Evolutionary conservation across 306 rosid species (phyloP).

Genomic region (Mucuna pruriens): DNA sequence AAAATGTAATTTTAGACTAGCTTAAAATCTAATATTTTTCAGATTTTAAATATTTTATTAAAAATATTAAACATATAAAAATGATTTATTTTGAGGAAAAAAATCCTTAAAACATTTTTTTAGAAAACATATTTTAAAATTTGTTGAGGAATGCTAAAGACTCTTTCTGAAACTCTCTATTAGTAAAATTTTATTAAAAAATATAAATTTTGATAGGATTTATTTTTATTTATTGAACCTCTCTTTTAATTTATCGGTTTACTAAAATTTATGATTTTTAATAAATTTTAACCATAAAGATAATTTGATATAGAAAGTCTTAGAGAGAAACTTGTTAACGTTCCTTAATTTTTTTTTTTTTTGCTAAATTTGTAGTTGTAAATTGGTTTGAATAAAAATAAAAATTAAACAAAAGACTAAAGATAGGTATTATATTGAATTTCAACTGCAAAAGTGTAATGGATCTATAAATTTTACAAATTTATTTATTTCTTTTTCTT

Average conservation of each 20-base stretch:
- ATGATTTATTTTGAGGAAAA: background rate
- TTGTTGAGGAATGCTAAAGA: too few relatives aligned
- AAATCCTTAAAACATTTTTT: background rate
- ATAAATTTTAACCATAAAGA: too few relatives aligned
- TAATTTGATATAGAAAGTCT: too few relatives aligned
- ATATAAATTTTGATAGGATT: too few relatives aligned
- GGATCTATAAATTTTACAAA: background rate
- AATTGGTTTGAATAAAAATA: background rate
- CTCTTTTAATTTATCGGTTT: too few relatives aligned
- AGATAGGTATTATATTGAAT: background rate
- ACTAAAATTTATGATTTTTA: too few relatives aligned
- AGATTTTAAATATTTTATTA: background rate
- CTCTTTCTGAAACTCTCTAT: too few relatives aligned
- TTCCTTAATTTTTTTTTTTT: too few relatives aligned
- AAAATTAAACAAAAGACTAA: background rate
- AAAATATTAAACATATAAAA: background rate
- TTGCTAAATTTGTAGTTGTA: background rate
- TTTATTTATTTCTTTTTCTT: background rate
- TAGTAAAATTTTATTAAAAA: too few relatives aligned
- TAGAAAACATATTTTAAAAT: background rate
- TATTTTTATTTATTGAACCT: too few relatives aligned
- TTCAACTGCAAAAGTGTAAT: background rate
- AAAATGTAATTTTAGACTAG: background rate
- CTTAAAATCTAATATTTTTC: background rate
- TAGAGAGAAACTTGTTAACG: too few relatives aligned